Evolutionary conservation across 2,329 filamentous ascomycete genomes (phyloP), one percentile per base, ranked within the genome.

Genomic region (Botrytis elliptica): DNA sequence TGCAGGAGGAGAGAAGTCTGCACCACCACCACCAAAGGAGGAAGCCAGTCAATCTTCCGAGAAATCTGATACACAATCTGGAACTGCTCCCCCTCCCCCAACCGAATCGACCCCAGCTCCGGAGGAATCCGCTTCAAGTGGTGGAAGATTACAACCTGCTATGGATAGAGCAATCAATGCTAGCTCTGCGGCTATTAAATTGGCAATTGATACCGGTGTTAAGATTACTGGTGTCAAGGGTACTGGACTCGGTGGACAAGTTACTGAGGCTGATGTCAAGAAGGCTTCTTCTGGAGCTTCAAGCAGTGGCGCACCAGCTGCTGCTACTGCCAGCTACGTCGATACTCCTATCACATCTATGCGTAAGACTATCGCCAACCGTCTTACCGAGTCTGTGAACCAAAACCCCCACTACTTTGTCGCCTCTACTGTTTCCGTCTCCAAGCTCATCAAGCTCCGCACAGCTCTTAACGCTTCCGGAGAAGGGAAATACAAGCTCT

Each of bases 331-430:
- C 75, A 85, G 88, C 74, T 98, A 93, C 85, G 91, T 94, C 84
- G 96, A 99, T 82, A 89, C 89, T 75, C 93, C 94, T 76, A 89
- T 95, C 79, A 92, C 88, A 81, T 92, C 92, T 83, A 99, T 99
- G 96, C 95, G 96, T 87, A 98, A 98, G 90, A 95, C 93, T 78
- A 99, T 99, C 83, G 96, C 96, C 84, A 90, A 86, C 84, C 94
- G 96, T 79, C 92, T 99, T 75, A 91, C 91, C 81, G 89, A 97
- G 86, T 98, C 95, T 62, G 89, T 93, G 84, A 90, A 93, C 84
- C 91, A 95, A 85, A 98, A 98, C 89, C 96, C 96, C 75, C 96
- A 98, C 89, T 99, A 97, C 90, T 99, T 95, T 83, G 95, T 99
- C 81, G 93, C 93, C 80, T 92, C 94, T 80, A 90, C 90, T 79